Conservation (phyloP, 495 filamentous ascomycete species). For the Opeltia flavorubescens region DNA sequence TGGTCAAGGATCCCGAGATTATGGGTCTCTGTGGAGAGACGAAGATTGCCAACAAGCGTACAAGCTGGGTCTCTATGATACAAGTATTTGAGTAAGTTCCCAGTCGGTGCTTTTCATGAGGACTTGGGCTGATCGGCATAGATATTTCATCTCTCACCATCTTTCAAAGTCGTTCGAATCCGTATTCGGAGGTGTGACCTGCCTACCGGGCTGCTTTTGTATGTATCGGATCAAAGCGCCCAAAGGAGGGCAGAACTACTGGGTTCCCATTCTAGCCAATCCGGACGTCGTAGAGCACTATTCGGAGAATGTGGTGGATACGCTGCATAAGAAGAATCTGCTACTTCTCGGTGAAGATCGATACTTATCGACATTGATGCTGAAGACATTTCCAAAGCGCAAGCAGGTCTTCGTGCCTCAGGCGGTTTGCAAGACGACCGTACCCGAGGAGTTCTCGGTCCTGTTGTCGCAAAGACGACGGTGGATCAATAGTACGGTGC, state of each 20-base stretch:
- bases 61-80: slow-evolving; percentile 93
- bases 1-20: slow-evolving; percentile 98
- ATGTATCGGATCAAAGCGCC: slow-evolving; percentile 99
- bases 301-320: slow-evolving; percentile 98
- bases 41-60: slow-evolving; percentile 96
- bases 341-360: slow-evolving; percentile 93
- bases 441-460: slow-evolving; percentile 85
- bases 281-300: slow-evolving; percentile 99
- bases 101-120: neutral
- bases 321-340: slow-evolving; percentile 95
- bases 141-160: slow-evolving; percentile 96
- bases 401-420: slow-evolving; percentile 98
- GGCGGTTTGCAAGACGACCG: slow-evolving; percentile 95
- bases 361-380: slow-evolving; percentile 92
- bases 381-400: slow-evolving; percentile 96
- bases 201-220: slow-evolving; percentile 97
- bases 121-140: slow-evolving; percentile 17
- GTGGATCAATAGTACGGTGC: slow-evolving; percentile 99
- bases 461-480: slow-evolving; percentile 85
- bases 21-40: slow-evolving; percentile 99
- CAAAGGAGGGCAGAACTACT: slow-evolving; percentile 97
- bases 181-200: slow-evolving; percentile 97
- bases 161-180: slow-evolving; percentile 95
- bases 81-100: slow-evolving; percentile 81
- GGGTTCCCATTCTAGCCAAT: slow-evolving; percentile 97